Conservation (phyloP, 257 asterid genomes). For the Solanum tarapatanum region DNA sequence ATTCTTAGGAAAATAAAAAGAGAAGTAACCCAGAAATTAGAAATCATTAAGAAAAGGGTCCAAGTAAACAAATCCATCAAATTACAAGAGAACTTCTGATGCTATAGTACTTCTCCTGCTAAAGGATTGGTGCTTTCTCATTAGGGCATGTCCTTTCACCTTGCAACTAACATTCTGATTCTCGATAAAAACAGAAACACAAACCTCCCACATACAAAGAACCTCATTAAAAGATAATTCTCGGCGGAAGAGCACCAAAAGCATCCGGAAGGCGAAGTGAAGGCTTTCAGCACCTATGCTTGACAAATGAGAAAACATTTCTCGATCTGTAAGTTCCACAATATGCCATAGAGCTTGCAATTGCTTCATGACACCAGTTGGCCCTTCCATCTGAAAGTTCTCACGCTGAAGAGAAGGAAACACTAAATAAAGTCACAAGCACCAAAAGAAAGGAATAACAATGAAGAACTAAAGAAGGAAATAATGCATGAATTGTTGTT, state of each 20-base stretch:
- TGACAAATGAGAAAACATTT: constrained; percentile 78
- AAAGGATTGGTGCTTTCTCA: neutral
- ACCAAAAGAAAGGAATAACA: neutral
- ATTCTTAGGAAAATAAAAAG: neutral
- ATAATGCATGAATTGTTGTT: neutral
- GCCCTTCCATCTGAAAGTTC: constrained; percentile 92
- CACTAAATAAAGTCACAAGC: neutral
- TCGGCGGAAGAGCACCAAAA: constrained; percentile 96
- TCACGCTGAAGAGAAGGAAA: constrained; percentile 51
- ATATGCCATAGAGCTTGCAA: constrained; percentile 90
- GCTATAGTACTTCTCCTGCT: neutral
- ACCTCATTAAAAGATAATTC: constrained; percentile 87
- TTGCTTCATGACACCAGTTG: constrained; percentile 96
- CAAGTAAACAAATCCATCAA: neutral
- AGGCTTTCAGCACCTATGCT: constrained; percentile 93
- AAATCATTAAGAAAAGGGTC: neutral
- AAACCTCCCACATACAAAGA: constrained; percentile 98
- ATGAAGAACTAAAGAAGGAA: neutral
- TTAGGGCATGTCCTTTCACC: neutral
- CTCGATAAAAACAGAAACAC: constrained; percentile 17
- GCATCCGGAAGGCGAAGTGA: constrained; percentile 98
- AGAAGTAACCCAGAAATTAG: neutral
- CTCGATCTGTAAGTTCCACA: constrained; percentile 79
- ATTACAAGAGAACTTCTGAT: neutral
- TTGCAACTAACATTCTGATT: neutral